Evolutionary conservation across 1,284 basidiomycete genomes (phyloP).

Genomic region (Lignosus rhinocerotis): DNA sequence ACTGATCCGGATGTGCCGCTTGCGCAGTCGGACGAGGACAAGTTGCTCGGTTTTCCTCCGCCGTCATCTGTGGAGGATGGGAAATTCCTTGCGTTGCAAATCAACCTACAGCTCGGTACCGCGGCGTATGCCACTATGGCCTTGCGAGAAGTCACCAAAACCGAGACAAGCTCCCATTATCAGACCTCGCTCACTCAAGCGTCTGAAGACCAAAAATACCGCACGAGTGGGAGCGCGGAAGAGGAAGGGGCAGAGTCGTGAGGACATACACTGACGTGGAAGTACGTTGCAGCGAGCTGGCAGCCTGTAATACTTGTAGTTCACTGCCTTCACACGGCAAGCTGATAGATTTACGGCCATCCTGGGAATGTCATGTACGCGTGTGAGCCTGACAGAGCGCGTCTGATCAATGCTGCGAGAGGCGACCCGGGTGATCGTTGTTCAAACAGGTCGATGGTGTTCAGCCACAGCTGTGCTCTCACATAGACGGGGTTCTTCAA

Average conservation of each 20-base stretch:
- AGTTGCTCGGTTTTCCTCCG: conserved; percentile 76
- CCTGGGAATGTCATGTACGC: conserved; percentile 13
- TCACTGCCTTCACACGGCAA: conserved; percentile 11
- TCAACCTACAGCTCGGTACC: conserved; percentile 79
- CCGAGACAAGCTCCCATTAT: conserved; percentile 87
- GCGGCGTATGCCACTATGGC: conserved; percentile 97
- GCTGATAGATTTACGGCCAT: conserved; percentile 7
- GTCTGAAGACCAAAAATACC: conserved; percentile 83
- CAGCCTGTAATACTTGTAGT: conserved; percentile 17
- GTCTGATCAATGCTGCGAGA: conserved; percentile 10
- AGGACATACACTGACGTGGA: conserved; percentile 21
- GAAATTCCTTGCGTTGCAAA: conserved; percentile 83
- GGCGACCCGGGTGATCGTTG: conserved; percentile 11
- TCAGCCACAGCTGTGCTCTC: conserved; percentile 18
- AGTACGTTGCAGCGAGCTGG: conserved; percentile 16
- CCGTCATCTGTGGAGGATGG: conserved; percentile 68
- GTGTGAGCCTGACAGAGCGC: conserved; percentile 13
- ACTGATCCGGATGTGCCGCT: conserved; percentile 92
- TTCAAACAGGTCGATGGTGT: conserved; percentile 11
- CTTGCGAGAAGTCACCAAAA: conserved; percentile 88
- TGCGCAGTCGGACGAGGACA: conserved; percentile 94
- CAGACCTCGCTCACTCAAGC: conserved; percentile 78
- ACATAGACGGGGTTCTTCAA: conserved; percentile 4
- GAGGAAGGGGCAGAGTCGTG: conserved; percentile 22
- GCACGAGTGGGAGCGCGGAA: conserved; percentile 44